Evolutionary conservation across 306 rosid genomes (phyloP), one percentile per base, ranked within the genome.

Genomic region (Casuarina cunninghamiana): DNA sequence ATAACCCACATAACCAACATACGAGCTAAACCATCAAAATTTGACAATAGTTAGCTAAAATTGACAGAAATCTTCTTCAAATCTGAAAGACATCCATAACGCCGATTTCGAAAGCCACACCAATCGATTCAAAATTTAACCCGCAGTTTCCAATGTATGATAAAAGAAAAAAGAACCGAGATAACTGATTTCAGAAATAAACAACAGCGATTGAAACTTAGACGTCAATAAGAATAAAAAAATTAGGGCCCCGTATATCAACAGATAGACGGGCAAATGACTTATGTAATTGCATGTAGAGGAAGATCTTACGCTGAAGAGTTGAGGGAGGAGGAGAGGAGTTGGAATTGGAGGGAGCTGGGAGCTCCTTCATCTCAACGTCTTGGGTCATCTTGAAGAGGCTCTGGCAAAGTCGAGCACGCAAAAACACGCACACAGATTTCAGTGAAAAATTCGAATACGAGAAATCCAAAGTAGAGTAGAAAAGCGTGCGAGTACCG

Each of bases 41-140:
- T 69, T 37, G 58, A 35, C 63, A 41, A 73, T 13, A 48, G 51
- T 10, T 10, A 48, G 32, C 2, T 48, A 9, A 10, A 10, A 48
- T 48, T 48, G 9, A 48, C 51, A 76, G 87, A 93, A 80, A 96
- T 96, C 88, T 93, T 98, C 89, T 91, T 96, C 92, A 96, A 90
- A 88, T 91, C 99, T 96, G 86, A 53, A 71, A 48, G 50, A 66
- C 13, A 19, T 12, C 19, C 46, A n/a, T 17, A 41, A 66, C 48
- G 8, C 35, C 11, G 21, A 50, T 54, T 32, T 26, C 39, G 48
- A 44, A 76, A 50, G 65, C 2, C 48, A 16, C 39, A 71, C 38
- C 77, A 71, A 49, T 5, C 32, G 35, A 48, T 58, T 11, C 44
- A 8, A 57, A 57, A 21, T 57, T 57, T 57, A 57, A 19, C 37